These are phyloP conservation scores for Penicillium angulare DNA, from an alignment of 495 filamentous ascomycete genomes.

Conservation along the genomic window DNA sequence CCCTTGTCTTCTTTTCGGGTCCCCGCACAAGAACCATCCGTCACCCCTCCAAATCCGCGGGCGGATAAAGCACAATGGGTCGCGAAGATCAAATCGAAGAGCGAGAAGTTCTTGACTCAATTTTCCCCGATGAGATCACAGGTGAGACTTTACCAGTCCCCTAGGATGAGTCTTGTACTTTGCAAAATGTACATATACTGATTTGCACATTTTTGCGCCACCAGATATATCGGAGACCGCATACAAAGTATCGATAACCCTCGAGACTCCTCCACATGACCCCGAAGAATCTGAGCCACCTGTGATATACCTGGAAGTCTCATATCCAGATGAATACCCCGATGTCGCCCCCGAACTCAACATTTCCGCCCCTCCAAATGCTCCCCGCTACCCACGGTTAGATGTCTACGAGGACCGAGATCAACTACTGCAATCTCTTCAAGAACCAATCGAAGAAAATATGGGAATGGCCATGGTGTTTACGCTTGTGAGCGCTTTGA, in stretches of 20 bases:
- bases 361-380: constrained; percentile 67
- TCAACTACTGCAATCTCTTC: constrained; percentile 63
- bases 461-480: constrained; percentile 99
- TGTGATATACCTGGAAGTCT: constrained; percentile 74
- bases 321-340: constrained; percentile 84
- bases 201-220: constrained; percentile 1
- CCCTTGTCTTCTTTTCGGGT: neutral
- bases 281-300: constrained; percentile 48
- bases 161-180: neutral
- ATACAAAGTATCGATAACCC: constrained; percentile 76
- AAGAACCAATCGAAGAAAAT: constrained; percentile 77
- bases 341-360: constrained; percentile 79
- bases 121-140: constrained; percentile 97
- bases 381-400: constrained; percentile 61
- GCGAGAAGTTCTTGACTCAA: constrained; percentile 94
- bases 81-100: constrained; percentile 93
- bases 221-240: constrained; percentile 85
- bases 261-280: constrained; percentile 67
- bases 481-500: constrained; percentile 79
- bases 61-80: constrained; percentile 65
- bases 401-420: constrained; percentile 67
- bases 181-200: neutral
- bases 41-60: constrained; percentile 37
- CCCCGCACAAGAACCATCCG: constrained; percentile 3
- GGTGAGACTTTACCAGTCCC: constrained; percentile 50